Base-by-base conservation (phyloP, 2,329 filamentous ascomycete genomes). In the Talaromyces sp. region DNA sequence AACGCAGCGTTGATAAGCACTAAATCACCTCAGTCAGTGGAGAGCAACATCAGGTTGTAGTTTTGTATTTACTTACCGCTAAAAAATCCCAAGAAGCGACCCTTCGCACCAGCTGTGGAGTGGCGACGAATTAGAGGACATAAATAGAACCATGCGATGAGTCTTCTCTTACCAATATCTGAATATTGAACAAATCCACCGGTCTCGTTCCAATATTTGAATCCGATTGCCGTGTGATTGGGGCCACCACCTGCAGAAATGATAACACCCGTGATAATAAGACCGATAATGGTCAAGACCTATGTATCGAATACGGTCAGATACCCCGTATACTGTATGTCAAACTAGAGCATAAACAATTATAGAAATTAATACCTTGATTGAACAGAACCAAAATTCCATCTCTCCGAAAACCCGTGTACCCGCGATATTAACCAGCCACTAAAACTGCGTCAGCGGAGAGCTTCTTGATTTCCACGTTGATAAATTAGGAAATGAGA, bases 231-330 rank as follows among this genome's bases (percentile, higher is more conserved):
- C 61, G 83, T 77, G 19, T 75, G 76, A 54, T 74, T 73, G 2
- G 57, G 57, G 0, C 81, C 81, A 14, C 82, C 83, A 26, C 82
- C 83, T 69, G 78, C 81, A 73, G 83, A 82, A 38, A 84, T 74
- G 58, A 85, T 79, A 63, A 85, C 78, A 0, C 79, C 79, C 2
- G 84, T 67, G 27, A 84, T 67, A 8, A 85, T 68, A 5, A 84
- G 70, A 14, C 81, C 82, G 41, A 82, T 64, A 56, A 83, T 75
- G 19, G 80, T 80, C 54, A 83, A 72, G 57, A 83, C 78, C 57
- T 59, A 10, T 24, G 11, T 2, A 24, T 46, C 26, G 29, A 2
- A 35, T 14, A 35, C 35, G 2, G 41, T 59, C 51, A 55, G n/a
- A 48, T 2, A 43, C 17, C 14, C 12, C 11, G 21, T 1, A 14